Percentiles rank a stretch among this genome's conserved stretches.
phyloP scores from a whole-genome alignment of 345 rosid genomes.

The Garcia nutans region DNA sequence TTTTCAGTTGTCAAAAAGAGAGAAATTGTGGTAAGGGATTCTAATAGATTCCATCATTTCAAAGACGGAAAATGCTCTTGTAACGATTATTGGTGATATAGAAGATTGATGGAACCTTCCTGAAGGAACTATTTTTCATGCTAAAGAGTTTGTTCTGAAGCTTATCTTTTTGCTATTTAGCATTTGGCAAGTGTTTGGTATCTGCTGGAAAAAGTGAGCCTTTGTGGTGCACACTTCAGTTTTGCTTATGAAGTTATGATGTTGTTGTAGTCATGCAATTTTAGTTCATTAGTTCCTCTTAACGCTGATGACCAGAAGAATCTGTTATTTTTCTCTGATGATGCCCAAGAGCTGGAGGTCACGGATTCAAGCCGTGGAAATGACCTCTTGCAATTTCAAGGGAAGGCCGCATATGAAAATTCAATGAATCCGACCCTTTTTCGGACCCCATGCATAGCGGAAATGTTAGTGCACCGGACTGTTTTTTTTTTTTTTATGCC shows the following conservation, averaged over 20 bases:
- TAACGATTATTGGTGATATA: constrained; percentile 61
- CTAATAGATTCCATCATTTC: constrained; percentile 75
- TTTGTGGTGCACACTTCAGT: constrained; percentile 8
- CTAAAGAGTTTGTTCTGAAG: constrained; percentile 27
- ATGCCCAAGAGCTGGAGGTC: constrained; percentile 2
- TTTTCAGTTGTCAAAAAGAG: constrained; percentile 48
- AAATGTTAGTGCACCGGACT: too few species aligned
- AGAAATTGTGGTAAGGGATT: constrained; percentile 63
- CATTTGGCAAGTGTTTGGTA: constrained; percentile 75
- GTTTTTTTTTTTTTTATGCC: too few species aligned
- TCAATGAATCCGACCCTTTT: too few species aligned
- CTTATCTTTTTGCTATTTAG: constrained; percentile 48
- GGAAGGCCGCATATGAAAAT: too few species aligned
- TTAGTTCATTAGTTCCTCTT: background rate
- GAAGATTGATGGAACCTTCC: too few species aligned
- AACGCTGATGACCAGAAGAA: background rate
- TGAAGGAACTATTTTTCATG: background rate
- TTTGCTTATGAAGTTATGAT: background rate
- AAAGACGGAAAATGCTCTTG: constrained; percentile 76
- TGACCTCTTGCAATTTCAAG: too few species aligned
- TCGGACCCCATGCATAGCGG: too few species aligned
- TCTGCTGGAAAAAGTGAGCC: constrained; percentile 50
- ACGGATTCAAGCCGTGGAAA: too few species aligned
- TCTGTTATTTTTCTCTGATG: constrained; percentile 1
- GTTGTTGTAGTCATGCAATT: background rate